Conservation (phyloP, 306 rosid species). For the Sicyos edulis region DNA sequence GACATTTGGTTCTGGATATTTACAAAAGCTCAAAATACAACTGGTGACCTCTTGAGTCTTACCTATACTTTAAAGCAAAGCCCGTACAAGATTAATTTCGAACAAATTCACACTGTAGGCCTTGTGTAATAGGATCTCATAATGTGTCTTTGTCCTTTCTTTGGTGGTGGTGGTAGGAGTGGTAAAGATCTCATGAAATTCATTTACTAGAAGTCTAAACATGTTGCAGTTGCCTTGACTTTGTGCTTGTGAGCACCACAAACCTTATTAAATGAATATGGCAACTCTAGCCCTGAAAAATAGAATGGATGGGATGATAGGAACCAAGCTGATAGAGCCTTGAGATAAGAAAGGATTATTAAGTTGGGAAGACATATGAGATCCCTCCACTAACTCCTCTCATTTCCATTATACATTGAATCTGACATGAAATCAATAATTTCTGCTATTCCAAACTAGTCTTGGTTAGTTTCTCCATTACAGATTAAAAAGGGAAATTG, state of each 20-base stretch:
- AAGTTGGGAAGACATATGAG: constrained; percentile 8
- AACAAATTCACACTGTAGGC: not conserved
- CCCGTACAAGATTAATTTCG: not conserved
- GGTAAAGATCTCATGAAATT: not conserved
- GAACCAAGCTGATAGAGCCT: not conserved
- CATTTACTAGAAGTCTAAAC: not conserved
- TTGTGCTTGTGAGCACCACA: not conserved
- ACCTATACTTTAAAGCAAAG: not conserved
- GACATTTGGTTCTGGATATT: not conserved
- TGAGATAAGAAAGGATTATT: not conserved
- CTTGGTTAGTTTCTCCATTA: not conserved
- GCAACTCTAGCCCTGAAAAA: not conserved
- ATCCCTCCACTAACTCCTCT: not conserved
- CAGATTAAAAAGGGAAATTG: not conserved
- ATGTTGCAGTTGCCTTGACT: not conserved
- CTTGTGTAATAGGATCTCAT: not conserved
- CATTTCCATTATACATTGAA: not conserved
- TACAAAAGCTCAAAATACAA: not conserved
- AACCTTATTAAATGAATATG: not conserved
- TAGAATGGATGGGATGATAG: not conserved
- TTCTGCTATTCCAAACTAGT: not conserved
- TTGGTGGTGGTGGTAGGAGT: not conserved
- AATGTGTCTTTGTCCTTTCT: not conserved
- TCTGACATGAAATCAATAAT: not conserved
- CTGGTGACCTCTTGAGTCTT: not conserved